Percentiles rank a stretch among this genome's conserved stretches.
Evolutionary conservation across 1,139 yeast species (phyloP).

Genomic region (Debaryomyces coudertii): DNA sequence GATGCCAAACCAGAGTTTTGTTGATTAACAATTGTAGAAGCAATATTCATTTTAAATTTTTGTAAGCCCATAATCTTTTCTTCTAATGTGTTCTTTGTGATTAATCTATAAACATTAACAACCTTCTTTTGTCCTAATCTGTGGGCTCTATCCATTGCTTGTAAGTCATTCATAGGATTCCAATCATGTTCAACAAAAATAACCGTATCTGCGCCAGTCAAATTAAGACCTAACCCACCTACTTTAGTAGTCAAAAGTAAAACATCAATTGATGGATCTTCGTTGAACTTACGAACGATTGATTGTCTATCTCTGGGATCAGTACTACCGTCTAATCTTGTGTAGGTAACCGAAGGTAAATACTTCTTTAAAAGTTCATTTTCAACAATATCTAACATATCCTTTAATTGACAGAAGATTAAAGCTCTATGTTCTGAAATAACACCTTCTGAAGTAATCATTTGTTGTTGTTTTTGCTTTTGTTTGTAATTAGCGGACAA

Average conservation of each 20-base stretch:
- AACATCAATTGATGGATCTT: conserved; percentile 96
- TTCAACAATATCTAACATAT: conserved; percentile 97
- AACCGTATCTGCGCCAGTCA: conserved; percentile 98
- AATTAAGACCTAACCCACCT: conserved; percentile 94
- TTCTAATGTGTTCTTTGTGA: conserved; percentile 90
- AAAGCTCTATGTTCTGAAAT: conserved; percentile 95
- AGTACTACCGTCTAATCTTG: conserved; percentile 94
- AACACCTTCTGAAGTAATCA: conserved; percentile 63
- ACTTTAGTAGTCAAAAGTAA: conserved; percentile 92
- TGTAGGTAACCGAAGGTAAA: conserved; percentile 89
- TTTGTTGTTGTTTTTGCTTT: conserved; percentile 33
- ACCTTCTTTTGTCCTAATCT: conserved; percentile 97
- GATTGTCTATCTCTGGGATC: conserved; percentile 92
- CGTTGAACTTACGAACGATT: conserved; percentile 89
- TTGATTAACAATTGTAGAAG: conserved; percentile 93
- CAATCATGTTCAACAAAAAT: conserved; percentile 98
- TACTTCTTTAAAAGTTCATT: conserved; percentile 79
- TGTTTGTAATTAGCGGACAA: conserved; percentile 23
- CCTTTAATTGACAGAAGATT: conserved; percentile 94
- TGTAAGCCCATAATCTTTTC: conserved; percentile 99
- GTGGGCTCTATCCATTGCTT: conserved; percentile 99
- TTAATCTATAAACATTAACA: conserved; percentile 89
- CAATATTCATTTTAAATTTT: conserved; percentile 95
- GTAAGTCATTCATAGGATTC: conserved; percentile 99
- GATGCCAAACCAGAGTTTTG: conserved; percentile 93